These are phyloP conservation scores for Metarhizium brunneum DNA, from an alignment of 2,329 filamentous ascomycete genomes.

Conservation along the genomic window DNA sequence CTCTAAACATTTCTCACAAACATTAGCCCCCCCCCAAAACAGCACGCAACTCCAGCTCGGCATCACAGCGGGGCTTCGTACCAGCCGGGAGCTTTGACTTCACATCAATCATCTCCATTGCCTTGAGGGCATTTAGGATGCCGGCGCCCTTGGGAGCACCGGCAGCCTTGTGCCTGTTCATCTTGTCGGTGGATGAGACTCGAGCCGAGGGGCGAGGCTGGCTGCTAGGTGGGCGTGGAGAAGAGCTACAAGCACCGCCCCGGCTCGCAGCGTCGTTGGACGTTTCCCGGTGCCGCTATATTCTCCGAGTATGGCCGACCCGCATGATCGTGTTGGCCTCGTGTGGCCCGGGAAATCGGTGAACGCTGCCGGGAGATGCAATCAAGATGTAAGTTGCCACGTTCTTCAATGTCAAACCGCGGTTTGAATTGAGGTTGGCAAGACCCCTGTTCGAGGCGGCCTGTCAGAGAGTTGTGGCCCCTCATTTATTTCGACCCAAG, in stretches of 20 bases:
- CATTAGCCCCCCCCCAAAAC: conserved; percentile 1
- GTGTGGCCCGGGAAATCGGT: not conserved
- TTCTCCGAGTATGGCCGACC: not conserved
- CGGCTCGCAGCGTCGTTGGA: not conserved
- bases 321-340: not conserved
- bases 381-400: not conserved
- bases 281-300: not conserved
- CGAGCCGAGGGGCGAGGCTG: conserved; percentile 3
- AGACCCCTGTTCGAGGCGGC: not conserved
- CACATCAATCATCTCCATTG: conserved; percentile 68
- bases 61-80: conserved; percentile 23
- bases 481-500: no score
- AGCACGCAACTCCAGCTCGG: not conserved
- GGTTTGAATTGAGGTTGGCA: not conserved
- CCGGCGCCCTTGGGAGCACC: conserved; percentile 32
- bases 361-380: not conserved
- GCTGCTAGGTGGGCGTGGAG: not conserved
- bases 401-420: not conserved
- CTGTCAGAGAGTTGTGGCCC: not conserved
- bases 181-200: conserved; percentile 12
- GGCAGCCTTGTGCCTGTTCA: conserved; percentile 35
- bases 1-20: conserved; percentile 41
- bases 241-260: not conserved
- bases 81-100: conserved; percentile 77
- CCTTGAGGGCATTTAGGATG: conserved; percentile 69